Evolutionary conservation across 169 alveolate species (phyloP).

Genomic region (Plasmodium vivax): DNA sequence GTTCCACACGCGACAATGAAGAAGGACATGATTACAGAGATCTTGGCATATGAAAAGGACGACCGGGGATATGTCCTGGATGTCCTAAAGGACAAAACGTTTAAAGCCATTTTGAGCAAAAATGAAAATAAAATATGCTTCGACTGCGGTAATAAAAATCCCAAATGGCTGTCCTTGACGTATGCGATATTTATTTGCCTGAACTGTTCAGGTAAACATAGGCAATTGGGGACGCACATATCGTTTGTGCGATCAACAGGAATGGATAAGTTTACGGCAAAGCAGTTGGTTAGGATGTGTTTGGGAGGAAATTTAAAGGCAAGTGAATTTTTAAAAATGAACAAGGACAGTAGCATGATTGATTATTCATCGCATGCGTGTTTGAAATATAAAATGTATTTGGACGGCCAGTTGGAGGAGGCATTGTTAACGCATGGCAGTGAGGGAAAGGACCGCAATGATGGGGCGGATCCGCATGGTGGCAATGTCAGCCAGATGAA

Average conservation of each 20-base stretch:
- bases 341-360: slow-evolving; percentile 13
- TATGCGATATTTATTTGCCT: slow-evolving; percentile 96
- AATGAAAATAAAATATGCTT: slow-evolving; percentile 90
- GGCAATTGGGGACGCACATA: slow-evolving; percentile 96
- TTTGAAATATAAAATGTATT: slow-evolving; percentile 62
- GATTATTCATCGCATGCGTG: slow-evolving; percentile 61
- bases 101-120: slow-evolving; percentile 79
- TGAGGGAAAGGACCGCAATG: background rate
- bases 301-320: slow-evolving; percentile 84
- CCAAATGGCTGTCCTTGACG: slow-evolving; percentile 97
- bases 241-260: slow-evolving; percentile 94
- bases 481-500: background rate
- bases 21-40: slow-evolving; percentile 41
- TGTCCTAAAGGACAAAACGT: slow-evolving; percentile 82
- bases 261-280: slow-evolving; percentile 92
- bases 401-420: slow-evolving; percentile 66
- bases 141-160: slow-evolving; percentile 96
- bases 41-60: slow-evolving; percentile 81
- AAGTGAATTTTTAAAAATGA: slow-evolving; percentile 61
- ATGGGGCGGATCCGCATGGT: background rate
- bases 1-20: slow-evolving; percentile 40
- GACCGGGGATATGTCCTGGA: slow-evolving; percentile 87
- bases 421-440: slow-evolving; percentile 44
- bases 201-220: slow-evolving; percentile 95
- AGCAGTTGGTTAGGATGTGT: slow-evolving; percentile 86